phyloP scores from a whole-genome alignment of 2,329 filamentous ascomycete species.

The Fusarium nematophilum region DNA sequence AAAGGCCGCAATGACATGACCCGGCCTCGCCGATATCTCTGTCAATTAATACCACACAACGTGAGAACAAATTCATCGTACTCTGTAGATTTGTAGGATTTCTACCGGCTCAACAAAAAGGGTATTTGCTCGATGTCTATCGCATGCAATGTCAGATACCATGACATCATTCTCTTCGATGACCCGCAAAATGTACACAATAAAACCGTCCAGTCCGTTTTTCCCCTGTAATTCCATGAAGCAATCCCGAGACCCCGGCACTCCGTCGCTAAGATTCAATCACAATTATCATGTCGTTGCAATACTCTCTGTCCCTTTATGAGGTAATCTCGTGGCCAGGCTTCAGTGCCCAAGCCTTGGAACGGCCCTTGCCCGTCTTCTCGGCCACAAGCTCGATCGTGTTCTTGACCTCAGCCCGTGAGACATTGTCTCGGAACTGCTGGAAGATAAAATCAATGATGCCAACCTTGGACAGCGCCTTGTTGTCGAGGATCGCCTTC shows the following conservation, averaged over 20 bases:
- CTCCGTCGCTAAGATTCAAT: constrained; percentile 44
- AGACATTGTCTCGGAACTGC: constrained; percentile 51
- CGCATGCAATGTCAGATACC: constrained; percentile 23
- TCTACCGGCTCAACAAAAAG: constrained; percentile 15
- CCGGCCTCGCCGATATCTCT: background rate
- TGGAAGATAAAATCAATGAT: constrained; percentile 56
- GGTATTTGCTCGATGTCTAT: constrained; percentile 33
- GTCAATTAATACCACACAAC: too few species aligned
- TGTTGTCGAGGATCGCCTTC: constrained; percentile 54
- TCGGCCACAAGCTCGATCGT: constrained; percentile 55
- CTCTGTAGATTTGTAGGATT: constrained; percentile 10
- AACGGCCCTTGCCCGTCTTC: constrained; percentile 51
- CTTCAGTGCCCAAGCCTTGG: constrained; percentile 54
- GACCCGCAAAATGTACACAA: constrained; percentile 27
- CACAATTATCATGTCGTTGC: constrained; percentile 33
- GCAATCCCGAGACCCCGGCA: constrained; percentile 36
- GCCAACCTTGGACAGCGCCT: constrained; percentile 54
- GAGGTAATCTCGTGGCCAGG: constrained; percentile 51
- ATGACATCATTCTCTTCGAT: constrained; percentile 17
- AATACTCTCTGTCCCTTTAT: constrained; percentile 31
- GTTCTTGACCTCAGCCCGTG: constrained; percentile 55
- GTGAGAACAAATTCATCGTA: too few species aligned
- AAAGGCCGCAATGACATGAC: constrained; percentile 21
- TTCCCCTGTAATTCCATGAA: constrained; percentile 34
- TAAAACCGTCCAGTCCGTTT: constrained; percentile 8